These are phyloP conservation scores for Fusarium annulatum DNA, from an alignment of 2,329 filamentous ascomycete species.

Conservation along the genomic window DNA sequence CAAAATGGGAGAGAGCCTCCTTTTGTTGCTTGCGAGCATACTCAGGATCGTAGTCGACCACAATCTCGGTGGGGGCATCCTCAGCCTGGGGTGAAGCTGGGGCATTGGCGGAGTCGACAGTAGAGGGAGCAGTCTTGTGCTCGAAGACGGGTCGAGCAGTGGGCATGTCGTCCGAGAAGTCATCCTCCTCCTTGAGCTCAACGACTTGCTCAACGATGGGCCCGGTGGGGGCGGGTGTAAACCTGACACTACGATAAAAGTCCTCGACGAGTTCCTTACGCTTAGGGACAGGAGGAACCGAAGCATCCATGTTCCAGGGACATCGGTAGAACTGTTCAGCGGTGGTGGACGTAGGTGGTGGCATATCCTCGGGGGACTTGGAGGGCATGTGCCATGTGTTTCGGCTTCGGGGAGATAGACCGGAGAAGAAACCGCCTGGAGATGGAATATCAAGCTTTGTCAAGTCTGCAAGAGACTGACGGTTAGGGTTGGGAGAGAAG, in stretches of 20 bases:
- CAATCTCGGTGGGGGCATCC: constrained; percentile 71
- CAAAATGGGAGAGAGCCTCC: constrained; percentile 77
- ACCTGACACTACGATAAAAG: constrained; percentile 53
- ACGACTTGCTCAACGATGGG: constrained; percentile 72
- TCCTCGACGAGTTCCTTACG: constrained; percentile 53
- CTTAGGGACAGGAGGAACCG: constrained; percentile 51
- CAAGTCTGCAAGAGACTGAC: constrained; percentile 75
- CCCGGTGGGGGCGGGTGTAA: constrained; percentile 54
- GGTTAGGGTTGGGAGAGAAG: constrained; percentile 48
- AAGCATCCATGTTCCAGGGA: constrained; percentile 73
- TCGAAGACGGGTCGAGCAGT: constrained; percentile 67
- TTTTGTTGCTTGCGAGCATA: constrained; percentile 80
- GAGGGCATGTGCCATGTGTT: constrained; percentile 81
- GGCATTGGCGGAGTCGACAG: constrained; percentile 48
- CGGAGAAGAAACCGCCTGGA: constrained; percentile 91
- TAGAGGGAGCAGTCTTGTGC: constrained; percentile 47
- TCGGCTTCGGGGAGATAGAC: constrained; percentile 78
- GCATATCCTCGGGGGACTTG: constrained; percentile 63
- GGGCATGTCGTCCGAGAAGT: constrained; percentile 70
- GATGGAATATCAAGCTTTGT: constrained; percentile 90
- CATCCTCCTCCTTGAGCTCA: constrained; percentile 62
- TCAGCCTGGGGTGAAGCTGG: constrained; percentile 61
- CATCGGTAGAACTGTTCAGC: constrained; percentile 91
- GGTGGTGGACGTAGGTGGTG: constrained; percentile 85
- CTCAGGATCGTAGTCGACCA: constrained; percentile 77